Base-by-base conservation (phyloP, 2,329 filamentous ascomycete genomes). In the Paraphoma chrysanthemicola region DNA sequence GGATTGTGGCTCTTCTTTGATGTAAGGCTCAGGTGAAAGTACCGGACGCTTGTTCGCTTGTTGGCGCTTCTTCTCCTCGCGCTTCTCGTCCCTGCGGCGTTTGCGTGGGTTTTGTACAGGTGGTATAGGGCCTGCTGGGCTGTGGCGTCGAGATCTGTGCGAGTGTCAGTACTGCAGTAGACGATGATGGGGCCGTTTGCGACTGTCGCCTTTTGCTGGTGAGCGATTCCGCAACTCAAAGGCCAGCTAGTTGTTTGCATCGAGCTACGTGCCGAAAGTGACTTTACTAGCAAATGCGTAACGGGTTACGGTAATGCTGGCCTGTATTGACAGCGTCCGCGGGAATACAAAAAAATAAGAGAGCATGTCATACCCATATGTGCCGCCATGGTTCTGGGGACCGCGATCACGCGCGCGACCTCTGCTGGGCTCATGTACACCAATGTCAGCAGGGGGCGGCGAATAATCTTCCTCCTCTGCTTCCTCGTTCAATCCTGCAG, bases 1-100 rank as follows among this genome's bases (percentile, higher is more conserved):
- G 11, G 86, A 88, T 16, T 87, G 76, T 7, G 86, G 85, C 67
- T 89, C 86, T 63, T 85, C 82, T 69, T 88, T 89, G 69, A 89
- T 86, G 60, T 82, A 82, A 8, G 83, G 77, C 53, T 82, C 82
- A 2, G 75, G 76, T 12, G 74, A 77, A 23, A 59, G 68, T 33
- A 64, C 59, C 16, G 67, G 64, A 16, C 68, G 68, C 48, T 76
- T 75, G 41, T 67, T 72, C 70, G 74, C 57, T 56, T 72, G 78
- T 30, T 70, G 62, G 66, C 68, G 77, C 67, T 60, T 69, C 59
- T 71, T 68, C 48, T 71, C 66, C 53, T 65, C 68, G 62, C 68
- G 71, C 66, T 68, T 77, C 67, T 70, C 71, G 18, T 83, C 70
- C 51, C 83, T 77, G 66, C 82, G 82, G 60, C 82, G 81, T 70